Evolutionary conservation across 331 rosid genomes (phyloP).

Genomic region (Pyracantha coccinea): DNA sequence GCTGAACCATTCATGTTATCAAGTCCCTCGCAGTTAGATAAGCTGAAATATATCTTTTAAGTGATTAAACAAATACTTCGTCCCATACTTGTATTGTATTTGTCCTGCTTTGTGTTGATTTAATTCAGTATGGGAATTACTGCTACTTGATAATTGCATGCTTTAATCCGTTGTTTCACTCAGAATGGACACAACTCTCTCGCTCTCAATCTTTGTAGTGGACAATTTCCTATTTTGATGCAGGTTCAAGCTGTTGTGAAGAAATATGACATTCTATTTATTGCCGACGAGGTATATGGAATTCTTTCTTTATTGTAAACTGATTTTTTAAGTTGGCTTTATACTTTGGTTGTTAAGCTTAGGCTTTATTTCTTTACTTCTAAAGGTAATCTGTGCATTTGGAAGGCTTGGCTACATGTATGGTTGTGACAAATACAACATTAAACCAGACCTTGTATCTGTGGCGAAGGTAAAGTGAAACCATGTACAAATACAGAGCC

Average conservation of each 20-base stretch:
- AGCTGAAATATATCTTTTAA: too few species aligned
- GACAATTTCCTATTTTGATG: constrained; percentile 15
- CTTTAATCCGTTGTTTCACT: not conserved
- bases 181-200: not conserved
- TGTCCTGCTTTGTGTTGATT: not conserved
- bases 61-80: too few species aligned
- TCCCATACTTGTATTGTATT: too few species aligned
- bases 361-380: constrained; percentile 13
- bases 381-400: constrained; percentile 87
- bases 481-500: not conserved
- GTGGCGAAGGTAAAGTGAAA: constrained; percentile 65
- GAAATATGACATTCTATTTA: constrained; percentile 91
- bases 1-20: too few species aligned
- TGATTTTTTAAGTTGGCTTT: not conserved
- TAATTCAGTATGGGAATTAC: not conserved
- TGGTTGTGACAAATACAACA: constrained; percentile 83
- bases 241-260: constrained; percentile 86
- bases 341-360: constrained; percentile 4
- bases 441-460: constrained; percentile 90
- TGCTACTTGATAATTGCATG: not conserved
- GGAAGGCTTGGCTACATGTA: constrained; percentile 92
- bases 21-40: too few species aligned
- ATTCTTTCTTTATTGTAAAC: constrained; percentile 7
- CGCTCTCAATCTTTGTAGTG: not conserved
- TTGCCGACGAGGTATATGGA: constrained; percentile 84